phyloP scores from a whole-genome alignment of 106 monocot species.

The Allium sativum region DNA sequence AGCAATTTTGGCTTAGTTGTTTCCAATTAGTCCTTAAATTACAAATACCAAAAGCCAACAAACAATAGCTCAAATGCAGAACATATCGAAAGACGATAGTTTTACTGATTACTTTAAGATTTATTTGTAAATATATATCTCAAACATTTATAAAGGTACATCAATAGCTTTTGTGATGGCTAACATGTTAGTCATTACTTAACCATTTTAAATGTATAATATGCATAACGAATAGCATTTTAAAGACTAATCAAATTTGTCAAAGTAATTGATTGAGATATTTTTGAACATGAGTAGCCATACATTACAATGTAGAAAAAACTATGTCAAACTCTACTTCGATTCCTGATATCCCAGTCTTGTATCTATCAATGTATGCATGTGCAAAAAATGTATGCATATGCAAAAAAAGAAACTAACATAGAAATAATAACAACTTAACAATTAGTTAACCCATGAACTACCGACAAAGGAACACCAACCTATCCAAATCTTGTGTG shows the following conservation, averaged over 20 bases:
- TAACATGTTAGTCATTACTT: slow-evolving; percentile 52
- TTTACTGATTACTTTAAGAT: background rate
- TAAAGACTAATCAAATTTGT: too few species aligned
- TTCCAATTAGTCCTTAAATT: slow-evolving; percentile 40
- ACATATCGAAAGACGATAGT: background rate
- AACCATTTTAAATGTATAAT: too few species aligned
- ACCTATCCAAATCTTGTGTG: slow-evolving; percentile 85
- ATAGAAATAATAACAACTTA: background rate
- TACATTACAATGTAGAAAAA: too few species aligned
- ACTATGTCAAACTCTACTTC: too few species aligned
- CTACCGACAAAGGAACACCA: slow-evolving; percentile 94
- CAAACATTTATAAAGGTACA: slow-evolving; percentile 69
- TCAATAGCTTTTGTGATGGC: slow-evolving; percentile 80
- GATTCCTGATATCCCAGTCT: too few species aligned
- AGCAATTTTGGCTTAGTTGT: slow-evolving; percentile 38
- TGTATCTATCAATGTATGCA: too few species aligned
- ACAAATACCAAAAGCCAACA: background rate
- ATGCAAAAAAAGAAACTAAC: too few species aligned
- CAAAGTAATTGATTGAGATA: too few species aligned
- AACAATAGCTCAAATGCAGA: background rate
- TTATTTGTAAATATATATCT: background rate
- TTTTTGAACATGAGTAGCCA: too few species aligned
- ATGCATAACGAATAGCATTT: too few species aligned
- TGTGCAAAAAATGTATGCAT: too few species aligned
- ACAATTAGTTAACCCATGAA: slow-evolving; percentile 51